Evolutionary conservation across 768 basidiomycete genomes (phyloP).

Genomic region (Cantharellus cinnabarinus): DNA sequence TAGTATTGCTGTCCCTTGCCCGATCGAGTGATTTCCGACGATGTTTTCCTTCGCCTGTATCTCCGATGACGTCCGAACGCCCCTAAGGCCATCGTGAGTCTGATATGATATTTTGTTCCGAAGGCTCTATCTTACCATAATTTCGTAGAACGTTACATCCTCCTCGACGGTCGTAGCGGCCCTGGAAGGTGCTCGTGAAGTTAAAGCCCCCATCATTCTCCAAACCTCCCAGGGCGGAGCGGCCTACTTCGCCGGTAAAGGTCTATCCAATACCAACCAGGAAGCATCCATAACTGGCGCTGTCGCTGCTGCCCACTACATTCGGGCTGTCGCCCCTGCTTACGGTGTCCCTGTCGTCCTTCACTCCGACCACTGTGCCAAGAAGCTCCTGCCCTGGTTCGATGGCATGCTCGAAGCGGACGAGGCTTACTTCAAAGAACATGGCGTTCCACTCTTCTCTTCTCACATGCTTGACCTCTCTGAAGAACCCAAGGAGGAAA

Average conservation of each 20-base stretch:
- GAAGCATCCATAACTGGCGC: slow-evolving; percentile 91
- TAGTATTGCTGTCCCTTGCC: neutral
- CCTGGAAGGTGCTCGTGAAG: slow-evolving; percentile 90
- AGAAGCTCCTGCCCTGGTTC: slow-evolving; percentile 97
- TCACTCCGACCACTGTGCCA: slow-evolving; percentile 96
- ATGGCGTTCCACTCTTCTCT: slow-evolving; percentile 25
- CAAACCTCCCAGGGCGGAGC: slow-evolving; percentile 95
- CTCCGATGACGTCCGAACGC: neutral
- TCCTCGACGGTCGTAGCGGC: slow-evolving; percentile 88
- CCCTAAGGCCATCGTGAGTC: slow-evolving; percentile 19
- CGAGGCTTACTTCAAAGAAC: slow-evolving; percentile 76
- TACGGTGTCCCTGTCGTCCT: slow-evolving; percentile 95
- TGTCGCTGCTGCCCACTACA: slow-evolving; percentile 75
- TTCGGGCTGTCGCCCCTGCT: slow-evolving; percentile 65
- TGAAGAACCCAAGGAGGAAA: slow-evolving; percentile 50
- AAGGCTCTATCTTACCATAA: neutral
- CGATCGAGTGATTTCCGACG: neutral
- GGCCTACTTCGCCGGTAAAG: slow-evolving; percentile 94
- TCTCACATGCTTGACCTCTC: slow-evolving; percentile 33
- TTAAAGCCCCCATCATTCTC: slow-evolving; percentile 93
- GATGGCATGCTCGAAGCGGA: slow-evolving; percentile 98
- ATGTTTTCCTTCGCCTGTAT: neutral
- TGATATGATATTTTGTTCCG: slow-evolving; percentile 3
- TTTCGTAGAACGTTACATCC: slow-evolving; percentile 74
- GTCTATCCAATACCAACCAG: slow-evolving; percentile 83